Conservation (phyloP, 1,139 yeast species). For the Taphrina communis region DNA sequence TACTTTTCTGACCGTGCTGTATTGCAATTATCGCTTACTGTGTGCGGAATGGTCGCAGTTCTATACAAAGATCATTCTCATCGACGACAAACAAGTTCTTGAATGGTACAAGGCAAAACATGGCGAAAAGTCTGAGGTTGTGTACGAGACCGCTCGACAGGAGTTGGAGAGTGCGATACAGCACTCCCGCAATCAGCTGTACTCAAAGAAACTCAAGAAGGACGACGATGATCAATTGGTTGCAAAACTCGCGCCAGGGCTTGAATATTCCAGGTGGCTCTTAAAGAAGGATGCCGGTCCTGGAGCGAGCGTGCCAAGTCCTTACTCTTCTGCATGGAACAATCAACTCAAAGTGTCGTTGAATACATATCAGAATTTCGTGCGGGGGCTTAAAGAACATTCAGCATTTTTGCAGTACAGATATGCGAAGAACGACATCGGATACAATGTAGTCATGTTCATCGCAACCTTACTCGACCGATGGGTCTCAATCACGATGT, state of each 20-base stretch:
- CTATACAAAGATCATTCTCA: conserved; percentile 7
- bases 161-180: conserved; percentile 16
- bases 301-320: conserved; percentile 21
- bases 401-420: conserved; percentile 25
- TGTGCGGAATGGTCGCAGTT: conserved; percentile 29
- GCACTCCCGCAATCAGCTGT: conserved; percentile 1
- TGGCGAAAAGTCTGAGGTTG: conserved; percentile 1
- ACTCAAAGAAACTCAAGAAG: neutral
- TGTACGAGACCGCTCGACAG: conserved; percentile 13
- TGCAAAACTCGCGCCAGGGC: conserved; percentile 16
- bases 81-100: conserved; percentile 26
- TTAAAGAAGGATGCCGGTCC: conserved; percentile 28
- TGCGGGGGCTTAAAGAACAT: conserved; percentile 25
- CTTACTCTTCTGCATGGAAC: conserved; percentile 28
- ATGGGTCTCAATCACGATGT: conserved; percentile 26
- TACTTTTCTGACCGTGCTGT: conserved; percentile 16
- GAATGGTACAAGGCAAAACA: conserved; percentile 5
- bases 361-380: conserved; percentile 22
- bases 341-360: conserved; percentile 25
- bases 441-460: conserved; percentile 27
- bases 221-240: conserved; percentile 1
- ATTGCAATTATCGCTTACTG: conserved; percentile 10
- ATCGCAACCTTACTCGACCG: conserved; percentile 26
- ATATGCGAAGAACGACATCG: conserved; percentile 29
- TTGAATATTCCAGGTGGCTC: conserved; percentile 32